Evolutionary conservation across 192 early-diverging fungal genomes (phyloP), one percentile per base, ranked within the genome.

Genomic region (Coemansia sp.): DNA sequence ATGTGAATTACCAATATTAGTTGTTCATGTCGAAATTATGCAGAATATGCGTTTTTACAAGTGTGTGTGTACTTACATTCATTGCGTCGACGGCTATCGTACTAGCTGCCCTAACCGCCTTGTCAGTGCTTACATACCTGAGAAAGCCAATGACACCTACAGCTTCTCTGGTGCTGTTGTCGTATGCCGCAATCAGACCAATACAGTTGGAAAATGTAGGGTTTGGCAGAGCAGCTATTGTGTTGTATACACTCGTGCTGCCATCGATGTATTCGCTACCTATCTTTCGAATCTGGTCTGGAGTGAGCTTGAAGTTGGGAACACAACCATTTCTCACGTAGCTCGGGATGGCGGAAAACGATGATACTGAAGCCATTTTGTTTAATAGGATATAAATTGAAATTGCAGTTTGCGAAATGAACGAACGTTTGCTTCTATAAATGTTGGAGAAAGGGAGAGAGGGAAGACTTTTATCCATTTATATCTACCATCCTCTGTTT

Each of bases 61-160:
- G 33, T 19, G 9, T 30, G 27, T 2, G 2, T 6, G 9, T 28
- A 40, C 61, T 53, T 62, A 62, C 61, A 50, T 62, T 47, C 9
- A 82, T 65, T 9, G 67, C 54, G 45, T 80, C 73, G 55, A 84
- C 79, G 0, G 83, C 87, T 6, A 81, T 81, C 15, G 76, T 75
- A 8, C 84, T 74, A n/a, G 88, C 88, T 17, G 85, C 84, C 27
- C 88, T 80, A 0, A 88, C 79, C 30, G 59, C 74, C 50, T 81
- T 83, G 44, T 87, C 74, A 10, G 63, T 17, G 42, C 70, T 69
- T 27, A 66, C 52, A 25, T 66, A 55, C 17, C 64, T 55, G 13
- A 81, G 48, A 27, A 61, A 68, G 6, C 23, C 33, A 17, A 56
- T 29, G 10, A 69, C 30, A 7, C 27, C 27, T 3, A 54, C 29